phyloP scores from a whole-genome alignment of 768 basidiomycete genomes.

The Mycena epipterygia region DNA sequence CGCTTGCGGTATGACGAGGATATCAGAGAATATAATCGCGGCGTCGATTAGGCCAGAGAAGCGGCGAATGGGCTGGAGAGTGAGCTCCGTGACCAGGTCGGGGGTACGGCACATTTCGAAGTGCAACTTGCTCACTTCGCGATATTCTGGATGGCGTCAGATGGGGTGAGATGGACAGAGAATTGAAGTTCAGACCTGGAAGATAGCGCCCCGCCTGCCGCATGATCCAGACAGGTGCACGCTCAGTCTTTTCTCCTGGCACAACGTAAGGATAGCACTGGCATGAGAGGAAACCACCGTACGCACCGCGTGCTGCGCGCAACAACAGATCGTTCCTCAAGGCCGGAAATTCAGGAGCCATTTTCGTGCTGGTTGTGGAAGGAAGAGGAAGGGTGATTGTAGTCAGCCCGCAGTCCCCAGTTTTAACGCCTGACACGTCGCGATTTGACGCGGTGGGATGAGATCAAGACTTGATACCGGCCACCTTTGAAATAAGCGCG shows the following conservation, averaged over 20 bases:
- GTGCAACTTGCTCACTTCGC: constrained; percentile 85
- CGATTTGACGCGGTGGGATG: constrained; percentile 21
- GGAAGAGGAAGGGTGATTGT: constrained; percentile 29
- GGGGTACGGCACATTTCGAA: constrained; percentile 96
- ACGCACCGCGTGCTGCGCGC: constrained; percentile 85
- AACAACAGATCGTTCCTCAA: constrained; percentile 91
- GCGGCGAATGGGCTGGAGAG: constrained; percentile 93
- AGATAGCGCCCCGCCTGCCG: constrained; percentile 96
- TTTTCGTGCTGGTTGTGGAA: constrained; percentile 40
- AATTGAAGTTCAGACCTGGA: constrained; percentile 72
- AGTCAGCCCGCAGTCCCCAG: constrained; percentile 27
- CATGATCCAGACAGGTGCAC: constrained; percentile 98
- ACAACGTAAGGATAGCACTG: constrained; percentile 3
- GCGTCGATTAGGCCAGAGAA: constrained; percentile 92
- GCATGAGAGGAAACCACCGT: background rate
- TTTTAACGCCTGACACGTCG: constrained; percentile 4
- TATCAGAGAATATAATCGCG: constrained; percentile 98
- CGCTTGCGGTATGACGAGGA: constrained; percentile 97
- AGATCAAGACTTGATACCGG: too few species aligned
- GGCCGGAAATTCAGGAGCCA: constrained; percentile 70
- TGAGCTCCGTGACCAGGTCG: constrained; percentile 87
- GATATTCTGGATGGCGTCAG: constrained; percentile 76
- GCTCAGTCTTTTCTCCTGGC: constrained; percentile 85
- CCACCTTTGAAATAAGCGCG: too few species aligned
- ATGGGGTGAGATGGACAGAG: constrained; percentile 12